These are phyloP conservation scores for Trichoderma citrinoviride DNA, from an alignment of 2,329 filamentous ascomycete species.

Conservation along the genomic window DNA sequence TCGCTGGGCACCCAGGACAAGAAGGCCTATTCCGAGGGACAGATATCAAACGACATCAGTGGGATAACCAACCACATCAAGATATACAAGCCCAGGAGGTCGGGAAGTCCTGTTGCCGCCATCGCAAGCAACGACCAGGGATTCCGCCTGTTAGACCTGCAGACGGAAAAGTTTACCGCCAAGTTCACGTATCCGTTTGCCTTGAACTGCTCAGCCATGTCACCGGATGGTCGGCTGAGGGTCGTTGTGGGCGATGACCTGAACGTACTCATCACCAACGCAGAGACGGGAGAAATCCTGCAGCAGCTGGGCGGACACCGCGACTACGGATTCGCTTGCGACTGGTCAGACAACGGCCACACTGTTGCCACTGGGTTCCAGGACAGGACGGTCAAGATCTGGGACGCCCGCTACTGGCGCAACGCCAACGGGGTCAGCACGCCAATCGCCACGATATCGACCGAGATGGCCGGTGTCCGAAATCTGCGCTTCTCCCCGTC, in stretches of 20 bases:
- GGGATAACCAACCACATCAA: conserved; percentile 66
- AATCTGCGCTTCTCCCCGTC: conserved; percentile 69
- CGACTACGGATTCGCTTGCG: conserved; percentile 73
- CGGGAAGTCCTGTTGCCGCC: conserved; percentile 52
- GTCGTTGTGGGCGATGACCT: conserved; percentile 69
- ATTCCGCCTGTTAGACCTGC: conserved; percentile 58
- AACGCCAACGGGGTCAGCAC: conserved; percentile 47
- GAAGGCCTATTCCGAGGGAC: conserved; percentile 42
- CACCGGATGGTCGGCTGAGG: conserved; percentile 68
- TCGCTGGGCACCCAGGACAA: conserved; percentile 42
- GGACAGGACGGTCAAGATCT: conserved; percentile 70
- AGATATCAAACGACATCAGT: conserved; percentile 47
- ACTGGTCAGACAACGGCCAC: conserved; percentile 75
- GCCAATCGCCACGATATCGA: conserved; percentile 55
- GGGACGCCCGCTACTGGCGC: conserved; percentile 71
- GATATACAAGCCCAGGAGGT: conserved; percentile 53
- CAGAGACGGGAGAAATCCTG: conserved; percentile 60
- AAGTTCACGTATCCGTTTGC: conserved; percentile 55
- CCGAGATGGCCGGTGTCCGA: conserved; percentile 67
- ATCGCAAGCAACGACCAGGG: conserved; percentile 62
- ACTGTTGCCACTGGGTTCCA: conserved; percentile 75
- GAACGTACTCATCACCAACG: conserved; percentile 65
- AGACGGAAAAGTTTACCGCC: conserved; percentile 57
- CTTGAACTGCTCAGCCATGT: conserved; percentile 71
- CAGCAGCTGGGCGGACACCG: conserved; percentile 61